Conservation (phyloP, 768 basidiomycete genomes). For the Rhodotorula paludigena region DNA sequence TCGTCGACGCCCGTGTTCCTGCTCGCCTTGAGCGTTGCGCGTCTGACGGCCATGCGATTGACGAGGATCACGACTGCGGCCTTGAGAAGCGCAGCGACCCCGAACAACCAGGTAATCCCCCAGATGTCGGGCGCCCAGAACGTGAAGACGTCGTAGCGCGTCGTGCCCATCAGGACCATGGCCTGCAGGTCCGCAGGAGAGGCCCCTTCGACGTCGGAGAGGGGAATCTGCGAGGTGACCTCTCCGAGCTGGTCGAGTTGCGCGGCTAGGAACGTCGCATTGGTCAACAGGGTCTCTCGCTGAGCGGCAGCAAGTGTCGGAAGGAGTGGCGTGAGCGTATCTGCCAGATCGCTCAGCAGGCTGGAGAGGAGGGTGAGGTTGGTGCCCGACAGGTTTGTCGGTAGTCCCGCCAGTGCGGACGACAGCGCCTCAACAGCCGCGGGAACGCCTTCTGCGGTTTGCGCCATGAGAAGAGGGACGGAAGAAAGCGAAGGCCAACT, state of each 20-base stretch:
- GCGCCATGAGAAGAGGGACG: too few relatives aligned
- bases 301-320: not conserved
- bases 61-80: not conserved
- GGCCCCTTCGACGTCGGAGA: not conserved
- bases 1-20: not conserved
- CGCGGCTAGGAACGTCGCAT: not conserved
- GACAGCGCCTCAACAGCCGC: not conserved
- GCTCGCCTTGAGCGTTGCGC: not conserved
- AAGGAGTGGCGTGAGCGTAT: not conserved
- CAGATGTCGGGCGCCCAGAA: slow-evolving; percentile 3
- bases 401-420: not conserved
- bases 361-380: not conserved
- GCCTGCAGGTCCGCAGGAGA: not conserved
- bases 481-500: too few relatives aligned
- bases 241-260: not conserved
- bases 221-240: not conserved
- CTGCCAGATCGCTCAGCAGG: not conserved
- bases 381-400: not conserved
- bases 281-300: not conserved
- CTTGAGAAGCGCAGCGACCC: not conserved
- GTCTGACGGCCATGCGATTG: not conserved
- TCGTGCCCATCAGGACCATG: not conserved
- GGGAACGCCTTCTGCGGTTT: not conserved
- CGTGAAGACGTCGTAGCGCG: slow-evolving; percentile 3
- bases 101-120: not conserved